These are phyloP conservation scores for Zelopaecilomyces penicillatus DNA, from an alignment of 2,329 filamentous ascomycete species.

Conservation along the genomic window DNA sequence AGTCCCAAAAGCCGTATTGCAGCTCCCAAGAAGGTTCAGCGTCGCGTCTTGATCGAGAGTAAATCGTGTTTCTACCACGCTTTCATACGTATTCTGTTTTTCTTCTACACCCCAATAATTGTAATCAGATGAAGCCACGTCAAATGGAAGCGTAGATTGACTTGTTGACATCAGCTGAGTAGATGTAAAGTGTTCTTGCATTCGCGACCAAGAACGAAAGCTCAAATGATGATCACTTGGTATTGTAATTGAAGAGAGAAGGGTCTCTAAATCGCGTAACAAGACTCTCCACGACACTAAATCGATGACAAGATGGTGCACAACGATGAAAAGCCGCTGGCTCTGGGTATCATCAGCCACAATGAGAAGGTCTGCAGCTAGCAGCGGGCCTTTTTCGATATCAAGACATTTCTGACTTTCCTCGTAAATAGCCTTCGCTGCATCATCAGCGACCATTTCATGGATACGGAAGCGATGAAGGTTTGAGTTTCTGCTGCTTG, in stretches of 20 bases:
- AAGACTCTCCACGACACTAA: slow-evolving; percentile 1
- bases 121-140: neutral
- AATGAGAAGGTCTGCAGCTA: neutral
- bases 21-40: slow-evolving; percentile 6
- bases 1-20: slow-evolving; percentile 17
- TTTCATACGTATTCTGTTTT: neutral
- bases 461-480: neutral
- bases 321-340: neutral
- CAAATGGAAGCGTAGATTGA: neutral
- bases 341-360: neutral
- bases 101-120: slow-evolving; percentile 7
- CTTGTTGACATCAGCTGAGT: neutral
- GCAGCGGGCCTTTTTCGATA: neutral
- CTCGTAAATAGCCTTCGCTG: neutral
- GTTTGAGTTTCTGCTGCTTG: neutral
- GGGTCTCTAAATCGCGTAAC: neutral
- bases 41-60: slow-evolving; percentile 7
- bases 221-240: neutral
- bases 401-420: neutral
- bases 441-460: neutral
- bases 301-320: slow-evolving; percentile 2
- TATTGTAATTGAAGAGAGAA: neutral
- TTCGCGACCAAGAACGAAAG: neutral
- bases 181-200: neutral
- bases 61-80: slow-evolving; percentile 2